Base-by-base conservation (phyloP, 2,329 filamentous ascomycete species). In the Escovopsis sp. region DNA sequence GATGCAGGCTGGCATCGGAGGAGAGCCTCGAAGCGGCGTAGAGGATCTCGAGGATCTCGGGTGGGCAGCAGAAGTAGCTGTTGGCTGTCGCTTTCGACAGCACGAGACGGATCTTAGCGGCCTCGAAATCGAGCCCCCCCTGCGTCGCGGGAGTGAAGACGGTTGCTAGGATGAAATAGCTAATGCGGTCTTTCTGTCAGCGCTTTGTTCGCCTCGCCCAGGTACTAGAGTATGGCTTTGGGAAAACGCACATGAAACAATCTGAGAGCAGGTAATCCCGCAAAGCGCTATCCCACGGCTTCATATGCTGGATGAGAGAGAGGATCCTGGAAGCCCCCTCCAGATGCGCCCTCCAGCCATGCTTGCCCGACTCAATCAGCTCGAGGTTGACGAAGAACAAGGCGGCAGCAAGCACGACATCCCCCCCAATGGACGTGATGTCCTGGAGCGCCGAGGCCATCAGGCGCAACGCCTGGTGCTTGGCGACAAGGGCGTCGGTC, bases 351-450 rank as follows among this genome's bases (percentile, higher is more conserved):
- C 61, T 64, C 67, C 67, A 70, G 11, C 62, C 63, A 32, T 66
- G 60, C 48, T 62, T 66, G 2, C 66, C 66, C 12, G 65, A 66
- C 52, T 70, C 67, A 39, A 71, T 66, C 38, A 71, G 55, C 53
- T 72, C 65, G 39, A 71, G 57, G 45, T 70, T 68, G 54, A 72
- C 58, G 48, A 71, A 64, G 51, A 71, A 70, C 14, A 70, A 55
- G 3, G 67, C 64, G 0, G 67, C 63, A 1, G 67, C 63, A 3
- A 71, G 56, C 3, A 68, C 54, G 9, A 66, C 58, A 36, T 66
- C 64, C 12, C 57, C 57, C 12, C 58, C 60, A 2, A 58, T 55
- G 3, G 57, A 53, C 9, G 60, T 55, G 9, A 66, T 54, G 14
- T 60, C 51, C 39, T 60, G 55, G 16, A 71, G 45, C 4, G 65